Conservation (phyloP, 225 moss, liverwort and hornwort species). For the Rhytidiadelphus loreus region DNA sequence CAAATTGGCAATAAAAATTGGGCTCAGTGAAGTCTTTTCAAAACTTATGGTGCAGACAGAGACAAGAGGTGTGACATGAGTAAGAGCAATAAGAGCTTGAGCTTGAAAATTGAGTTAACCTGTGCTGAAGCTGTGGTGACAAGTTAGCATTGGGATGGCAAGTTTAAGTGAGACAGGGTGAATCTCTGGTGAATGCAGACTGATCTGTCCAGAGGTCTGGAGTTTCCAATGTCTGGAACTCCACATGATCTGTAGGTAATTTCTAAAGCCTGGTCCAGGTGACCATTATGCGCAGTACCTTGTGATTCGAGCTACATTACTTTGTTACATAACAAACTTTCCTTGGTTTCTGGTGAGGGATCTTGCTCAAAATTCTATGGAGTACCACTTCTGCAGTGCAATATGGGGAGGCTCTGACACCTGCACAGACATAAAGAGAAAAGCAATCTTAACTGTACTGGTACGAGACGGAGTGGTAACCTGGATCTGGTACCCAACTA, state of each 20-base stretch:
- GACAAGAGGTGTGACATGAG: not conserved
- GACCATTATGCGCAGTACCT: not conserved
- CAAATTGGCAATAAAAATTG: not conserved
- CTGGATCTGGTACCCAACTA: constrained; percentile 12
- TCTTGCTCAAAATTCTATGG: not conserved
- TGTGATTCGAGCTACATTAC: not conserved
- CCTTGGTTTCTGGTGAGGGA: not conserved
- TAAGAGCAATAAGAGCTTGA: no score
- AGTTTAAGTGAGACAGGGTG: not conserved
- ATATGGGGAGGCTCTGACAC: constrained; percentile 17
- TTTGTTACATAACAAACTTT: not conserved
- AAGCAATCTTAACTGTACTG: not conserved
- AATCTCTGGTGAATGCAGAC: not conserved
- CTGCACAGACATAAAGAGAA: constrained; percentile 14
- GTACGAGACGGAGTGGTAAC: not conserved
- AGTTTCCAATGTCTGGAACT: not conserved
- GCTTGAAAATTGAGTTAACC: not conserved
- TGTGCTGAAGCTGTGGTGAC: not conserved
- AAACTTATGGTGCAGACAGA: not conserved
- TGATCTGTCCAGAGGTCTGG: not conserved
- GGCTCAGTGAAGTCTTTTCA: not conserved
- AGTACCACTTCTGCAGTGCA: not conserved
- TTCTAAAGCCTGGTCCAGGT: not conserved
- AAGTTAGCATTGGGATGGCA: not conserved
- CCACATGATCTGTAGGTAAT: not conserved